A percentile compares a stretch with the other conserved stretches of the same genome.
phyloP scores from a whole-genome alignment of 192 early-diverging fungal genomes.

The Entomortierella beljakovae region DNA sequence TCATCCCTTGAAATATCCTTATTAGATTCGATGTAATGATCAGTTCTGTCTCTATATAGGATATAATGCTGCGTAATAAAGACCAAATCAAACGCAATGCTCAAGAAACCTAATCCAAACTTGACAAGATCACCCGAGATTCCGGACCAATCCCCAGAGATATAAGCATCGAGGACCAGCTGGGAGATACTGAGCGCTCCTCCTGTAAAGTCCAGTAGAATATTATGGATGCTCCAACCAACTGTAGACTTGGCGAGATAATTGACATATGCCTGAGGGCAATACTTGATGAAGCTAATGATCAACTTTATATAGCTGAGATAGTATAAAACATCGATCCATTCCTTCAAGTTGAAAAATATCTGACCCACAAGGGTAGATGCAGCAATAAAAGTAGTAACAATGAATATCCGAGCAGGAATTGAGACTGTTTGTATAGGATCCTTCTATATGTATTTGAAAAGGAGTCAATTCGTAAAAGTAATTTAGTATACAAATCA shows the following conservation, averaged over 20 bases:
- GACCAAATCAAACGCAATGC: conserved; percentile 84
- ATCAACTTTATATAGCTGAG: conserved; percentile 83
- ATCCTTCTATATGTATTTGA: conserved; percentile 40
- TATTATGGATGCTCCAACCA: conserved; percentile 93
- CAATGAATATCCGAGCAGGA: conserved; percentile 43
- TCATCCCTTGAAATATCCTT: not conserved
- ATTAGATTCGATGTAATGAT: conserved; percentile 11
- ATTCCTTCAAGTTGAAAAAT: conserved; percentile 20
- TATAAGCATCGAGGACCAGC: conserved; percentile 76
- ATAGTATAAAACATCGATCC: conserved; percentile 78
- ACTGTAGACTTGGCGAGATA: conserved; percentile 78
- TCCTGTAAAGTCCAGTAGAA: conserved; percentile 89
- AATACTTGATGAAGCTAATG: conserved; percentile 84
- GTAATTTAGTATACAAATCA: not conserved
- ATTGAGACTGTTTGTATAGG: conserved; percentile 58
- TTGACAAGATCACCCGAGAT: conserved; percentile 68
- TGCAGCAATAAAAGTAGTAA: conserved; percentile 18
- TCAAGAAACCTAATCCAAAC: conserved; percentile 82
- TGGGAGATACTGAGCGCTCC: conserved; percentile 83
- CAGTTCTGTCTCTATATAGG: conserved; percentile 65
- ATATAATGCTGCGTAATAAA: conserved; percentile 90
- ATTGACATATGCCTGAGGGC: conserved; percentile 83
- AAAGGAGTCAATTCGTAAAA: not conserved
- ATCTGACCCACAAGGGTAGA: not conserved
- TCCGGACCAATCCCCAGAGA: conserved; percentile 57